Conservation (phyloP, 2,329 filamentous ascomycete genomes). For the Rhynchosporium agropyri region DNA sequence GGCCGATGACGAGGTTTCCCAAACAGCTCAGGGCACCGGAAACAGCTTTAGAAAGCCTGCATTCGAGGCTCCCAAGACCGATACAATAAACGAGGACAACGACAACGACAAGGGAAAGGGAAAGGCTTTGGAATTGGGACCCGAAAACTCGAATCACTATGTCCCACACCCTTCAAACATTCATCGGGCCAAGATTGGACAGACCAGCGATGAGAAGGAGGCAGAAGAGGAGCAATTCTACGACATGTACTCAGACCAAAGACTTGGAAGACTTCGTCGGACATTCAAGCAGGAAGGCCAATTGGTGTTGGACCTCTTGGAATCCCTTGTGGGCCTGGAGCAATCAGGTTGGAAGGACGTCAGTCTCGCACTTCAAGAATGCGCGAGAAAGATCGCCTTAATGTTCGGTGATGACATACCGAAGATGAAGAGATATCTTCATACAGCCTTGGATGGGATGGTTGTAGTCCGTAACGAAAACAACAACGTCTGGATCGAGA, state of each 20-base stretch:
- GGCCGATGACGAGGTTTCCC: not conserved
- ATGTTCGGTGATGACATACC: slow-evolving; percentile 10
- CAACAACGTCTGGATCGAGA: not conserved
- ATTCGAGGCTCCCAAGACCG: not conserved
- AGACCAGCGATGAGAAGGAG: not conserved
- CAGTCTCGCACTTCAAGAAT: not conserved
- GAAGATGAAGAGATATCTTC: not conserved
- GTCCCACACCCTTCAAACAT: too few relatives aligned
- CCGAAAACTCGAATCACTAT: too few relatives aligned
- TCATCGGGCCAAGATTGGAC: too few relatives aligned
- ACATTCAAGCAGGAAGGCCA: not conserved
- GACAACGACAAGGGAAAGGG: not conserved
- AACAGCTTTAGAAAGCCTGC: not conserved
- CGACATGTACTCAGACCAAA: slow-evolving; percentile 7
- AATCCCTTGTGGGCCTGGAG: not conserved
- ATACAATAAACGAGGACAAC: not conserved
- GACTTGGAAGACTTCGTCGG: not conserved
- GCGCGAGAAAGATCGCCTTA: slow-evolving; percentile 2
- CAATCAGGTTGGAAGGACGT: not conserved
- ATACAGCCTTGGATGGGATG: not conserved
- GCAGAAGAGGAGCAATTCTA: slow-evolving; percentile 11
- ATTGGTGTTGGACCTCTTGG: not conserved
- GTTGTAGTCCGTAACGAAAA: not conserved
- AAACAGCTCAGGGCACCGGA: not conserved
- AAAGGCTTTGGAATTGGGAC: not conserved